phyloP scores from a whole-genome alignment of 306 rosid genomes.

The Delonix regia region DNA sequence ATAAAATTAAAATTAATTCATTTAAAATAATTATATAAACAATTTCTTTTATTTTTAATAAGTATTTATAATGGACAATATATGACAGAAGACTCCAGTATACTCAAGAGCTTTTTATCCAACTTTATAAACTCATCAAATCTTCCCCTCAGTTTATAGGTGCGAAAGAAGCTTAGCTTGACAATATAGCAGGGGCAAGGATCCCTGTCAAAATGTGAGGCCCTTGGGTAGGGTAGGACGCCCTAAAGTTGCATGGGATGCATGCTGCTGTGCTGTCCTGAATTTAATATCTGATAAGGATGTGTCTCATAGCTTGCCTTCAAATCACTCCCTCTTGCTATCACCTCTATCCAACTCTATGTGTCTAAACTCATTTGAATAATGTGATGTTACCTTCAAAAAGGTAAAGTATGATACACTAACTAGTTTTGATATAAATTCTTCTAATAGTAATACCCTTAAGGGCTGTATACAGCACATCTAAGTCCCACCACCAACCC shows the following conservation, averaged over 20 bases:
- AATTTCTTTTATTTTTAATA: too few species aligned
- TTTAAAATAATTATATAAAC: too few species aligned
- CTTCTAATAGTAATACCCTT: too few species aligned
- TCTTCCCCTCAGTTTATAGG: not conserved
- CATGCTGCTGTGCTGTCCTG: constrained; percentile 5
- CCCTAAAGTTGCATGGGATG: not conserved
- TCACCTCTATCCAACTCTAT: not conserved
- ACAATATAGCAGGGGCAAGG: too few species aligned
- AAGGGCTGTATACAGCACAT: not conserved
- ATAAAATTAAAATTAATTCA: too few species aligned
- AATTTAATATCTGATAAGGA: not conserved
- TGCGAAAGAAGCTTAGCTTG: not conserved
- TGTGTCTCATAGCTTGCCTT: not conserved
- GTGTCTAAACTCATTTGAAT: constrained; percentile 6
- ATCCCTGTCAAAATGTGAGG: too few species aligned
- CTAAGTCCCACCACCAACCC: not conserved
- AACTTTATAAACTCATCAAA: not conserved
- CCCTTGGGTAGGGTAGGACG: not conserved
- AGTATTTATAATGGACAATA: not conserved
- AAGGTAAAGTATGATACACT: not conserved
- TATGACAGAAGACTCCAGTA: not conserved
- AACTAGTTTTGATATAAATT: too few species aligned
- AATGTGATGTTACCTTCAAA: not conserved
- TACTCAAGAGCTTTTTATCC: not conserved
- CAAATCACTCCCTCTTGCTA: not conserved